Percentiles rank a stretch among this genome's conserved stretches.
phyloP scores from a whole-genome alignment of 2,329 filamentous ascomycete species.

The Fusarium chaquense region DNA sequence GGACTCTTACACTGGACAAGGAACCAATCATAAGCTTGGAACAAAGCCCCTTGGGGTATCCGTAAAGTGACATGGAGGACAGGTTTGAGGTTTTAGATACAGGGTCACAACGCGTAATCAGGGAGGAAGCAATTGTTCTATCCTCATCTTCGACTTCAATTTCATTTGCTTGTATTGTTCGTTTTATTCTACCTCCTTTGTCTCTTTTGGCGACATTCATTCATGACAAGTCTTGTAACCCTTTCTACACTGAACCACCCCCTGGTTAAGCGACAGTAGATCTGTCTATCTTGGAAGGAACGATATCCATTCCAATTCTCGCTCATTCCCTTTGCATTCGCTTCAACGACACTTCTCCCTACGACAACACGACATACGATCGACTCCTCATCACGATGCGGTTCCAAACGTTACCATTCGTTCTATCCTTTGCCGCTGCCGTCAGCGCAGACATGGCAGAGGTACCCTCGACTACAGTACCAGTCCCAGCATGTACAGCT shows the following conservation, averaged over 20 bases:
- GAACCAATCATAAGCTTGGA: conserved; percentile 26
- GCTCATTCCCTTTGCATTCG: conserved; percentile 2
- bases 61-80: neutral
- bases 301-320: conserved; percentile 11
- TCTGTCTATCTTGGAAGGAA: conserved; percentile 7
- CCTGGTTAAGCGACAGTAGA: conserved; percentile 9
- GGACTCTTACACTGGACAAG: neutral
- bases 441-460: conserved; percentile 52
- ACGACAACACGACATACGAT: conserved; percentile 6
- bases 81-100: conserved; percentile 39
- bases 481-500: conserved; percentile 65
- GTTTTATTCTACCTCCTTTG: neutral
- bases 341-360: neutral
- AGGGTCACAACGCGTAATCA: conserved; percentile 38
- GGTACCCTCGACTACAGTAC: conserved; percentile 57
- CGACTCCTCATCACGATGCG: conserved; percentile 45
- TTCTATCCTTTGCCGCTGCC: conserved; percentile 54
- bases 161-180: neutral
- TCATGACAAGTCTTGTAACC: conserved; percentile 21
- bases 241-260: neutral
- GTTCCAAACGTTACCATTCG: conserved; percentile 45
- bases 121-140: conserved; percentile 11
- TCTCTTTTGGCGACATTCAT: conserved; percentile 16
- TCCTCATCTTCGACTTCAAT: neutral
- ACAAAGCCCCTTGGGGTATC: conserved; percentile 8